Conservation (phyloP, 352 stramenopile genomes). For the Pythium utonaiense region DNA sequence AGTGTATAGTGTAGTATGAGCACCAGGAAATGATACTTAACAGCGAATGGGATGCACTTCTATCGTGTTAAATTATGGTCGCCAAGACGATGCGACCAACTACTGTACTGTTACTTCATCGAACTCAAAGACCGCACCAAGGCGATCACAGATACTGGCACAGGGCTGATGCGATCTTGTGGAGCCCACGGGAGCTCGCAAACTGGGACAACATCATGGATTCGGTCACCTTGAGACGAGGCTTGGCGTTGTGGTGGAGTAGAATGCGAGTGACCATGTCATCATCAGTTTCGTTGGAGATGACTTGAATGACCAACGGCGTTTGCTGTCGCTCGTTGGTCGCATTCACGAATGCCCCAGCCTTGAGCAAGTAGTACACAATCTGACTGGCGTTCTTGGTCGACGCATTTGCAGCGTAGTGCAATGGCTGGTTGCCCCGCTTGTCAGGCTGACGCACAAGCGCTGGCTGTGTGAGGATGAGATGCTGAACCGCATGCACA, state of each 20-base stretch:
- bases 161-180: constrained; percentile 42
- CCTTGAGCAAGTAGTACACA: constrained; percentile 45
- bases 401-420: constrained; percentile 47
- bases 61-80: constrained; percentile 24
- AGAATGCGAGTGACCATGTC: constrained; percentile 45
- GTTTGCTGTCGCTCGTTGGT: constrained; percentile 50
- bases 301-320: constrained; percentile 48
- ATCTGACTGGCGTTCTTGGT: constrained; percentile 31
- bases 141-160: constrained; percentile 48
- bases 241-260: constrained; percentile 47
- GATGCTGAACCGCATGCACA: constrained; percentile 26
- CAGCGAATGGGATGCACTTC: constrained; percentile 8
- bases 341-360: constrained; percentile 46
- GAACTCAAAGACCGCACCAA: no score
- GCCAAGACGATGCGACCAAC: not conserved
- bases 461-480: constrained; percentile 35
- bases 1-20: no score
- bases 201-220: constrained; percentile 47
- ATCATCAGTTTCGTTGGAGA: constrained; percentile 48
- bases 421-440: constrained; percentile 55
- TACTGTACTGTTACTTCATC: not conserved
- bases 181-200: constrained; percentile 31
- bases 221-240: constrained; percentile 42
- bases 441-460: constrained; percentile 36
- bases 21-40: no score